Evolutionary conservation across 202 grass and related monocot genomes (phyloP).

Genomic region (Digitaria exilis): DNA sequence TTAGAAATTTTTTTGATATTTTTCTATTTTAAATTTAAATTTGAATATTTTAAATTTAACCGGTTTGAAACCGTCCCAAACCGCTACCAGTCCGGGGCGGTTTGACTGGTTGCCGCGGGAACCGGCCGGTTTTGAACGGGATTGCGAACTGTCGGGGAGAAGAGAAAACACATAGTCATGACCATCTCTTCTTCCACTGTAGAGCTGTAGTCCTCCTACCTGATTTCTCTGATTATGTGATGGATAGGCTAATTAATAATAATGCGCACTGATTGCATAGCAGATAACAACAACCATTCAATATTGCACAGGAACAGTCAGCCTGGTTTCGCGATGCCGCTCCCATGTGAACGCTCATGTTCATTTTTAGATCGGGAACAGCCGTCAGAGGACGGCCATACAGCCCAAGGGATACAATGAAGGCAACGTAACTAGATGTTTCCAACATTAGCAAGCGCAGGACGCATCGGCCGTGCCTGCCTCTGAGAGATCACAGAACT

Average conservation of each 20-base stretch:
- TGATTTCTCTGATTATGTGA: slow-evolving; percentile 11
- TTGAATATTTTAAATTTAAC: no score
- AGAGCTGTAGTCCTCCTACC: not conserved
- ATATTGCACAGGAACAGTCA: slow-evolving; percentile 8
- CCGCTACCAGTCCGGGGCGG: no score
- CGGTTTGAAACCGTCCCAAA: no score
- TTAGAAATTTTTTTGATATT: no score
- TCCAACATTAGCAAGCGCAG: slow-evolving; percentile 4
- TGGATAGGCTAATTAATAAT: not conserved
- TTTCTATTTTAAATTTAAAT: no score
- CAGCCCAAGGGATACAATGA: not conserved
- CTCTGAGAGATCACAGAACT: not conserved
- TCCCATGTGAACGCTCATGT: not conserved
- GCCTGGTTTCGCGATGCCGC: no score
- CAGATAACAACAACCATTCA: slow-evolving; percentile 21
- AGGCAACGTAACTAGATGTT: slow-evolving; percentile 38
- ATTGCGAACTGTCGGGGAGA: no score
- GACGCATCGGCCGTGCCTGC: not conserved
- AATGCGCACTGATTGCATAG: slow-evolving; percentile 26
- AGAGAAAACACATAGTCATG: not conserved
- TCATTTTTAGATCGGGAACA: slow-evolving; percentile 39
- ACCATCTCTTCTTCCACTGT: not conserved
- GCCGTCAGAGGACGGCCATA: slow-evolving; percentile 24
- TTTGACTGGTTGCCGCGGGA: no score
- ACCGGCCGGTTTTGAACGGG: no score